Percentiles rank a stretch among this genome's conserved stretches.
Conservation (phyloP, 306 rosid genomes). For the Vigna hirtella region DNA sequence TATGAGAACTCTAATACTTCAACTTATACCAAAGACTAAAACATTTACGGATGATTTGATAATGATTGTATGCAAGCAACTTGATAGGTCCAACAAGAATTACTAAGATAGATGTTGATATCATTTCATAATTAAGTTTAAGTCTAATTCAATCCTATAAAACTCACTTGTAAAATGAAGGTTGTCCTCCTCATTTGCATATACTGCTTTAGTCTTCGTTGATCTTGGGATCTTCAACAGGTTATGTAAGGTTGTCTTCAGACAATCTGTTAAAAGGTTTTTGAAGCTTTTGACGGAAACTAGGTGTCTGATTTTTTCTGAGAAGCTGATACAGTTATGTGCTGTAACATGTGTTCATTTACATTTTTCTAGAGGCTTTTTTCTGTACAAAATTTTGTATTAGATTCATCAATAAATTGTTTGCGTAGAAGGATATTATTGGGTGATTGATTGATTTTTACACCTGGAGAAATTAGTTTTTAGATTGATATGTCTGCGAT, state of each 20-base stretch:
- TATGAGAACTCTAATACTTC: too few species aligned
- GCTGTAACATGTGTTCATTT: background rate
- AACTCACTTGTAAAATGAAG: too few species aligned
- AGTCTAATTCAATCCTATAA: too few species aligned
- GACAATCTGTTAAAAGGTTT: slow-evolving; percentile 14
- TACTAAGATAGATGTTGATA: too few species aligned
- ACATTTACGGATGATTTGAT: background rate
- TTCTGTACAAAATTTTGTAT: slow-evolving; percentile 3
- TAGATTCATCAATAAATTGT: background rate
- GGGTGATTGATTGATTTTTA: slow-evolving; percentile 13
- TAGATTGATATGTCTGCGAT: slow-evolving; percentile 8
- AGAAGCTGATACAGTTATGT: background rate
- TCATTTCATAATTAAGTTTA: too few species aligned
- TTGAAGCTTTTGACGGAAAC: slow-evolving; percentile 17
- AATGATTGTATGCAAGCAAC: too few species aligned
- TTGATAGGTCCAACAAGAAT: background rate
- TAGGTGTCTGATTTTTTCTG: background rate
- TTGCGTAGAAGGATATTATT: slow-evolving; percentile 12
- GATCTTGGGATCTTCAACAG: background rate
- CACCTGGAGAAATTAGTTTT: background rate
- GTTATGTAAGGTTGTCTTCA: background rate
- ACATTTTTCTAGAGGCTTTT: background rate
- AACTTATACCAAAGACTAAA: background rate
- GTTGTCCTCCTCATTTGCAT: too few species aligned
- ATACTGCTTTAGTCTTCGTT: background rate